Percentiles rank a stretch among this genome's conserved stretches.
Evolutionary conservation across 2,329 filamentous ascomycete species (phyloP).

Genomic region (Myriosclerotinia duriaeana): DNA sequence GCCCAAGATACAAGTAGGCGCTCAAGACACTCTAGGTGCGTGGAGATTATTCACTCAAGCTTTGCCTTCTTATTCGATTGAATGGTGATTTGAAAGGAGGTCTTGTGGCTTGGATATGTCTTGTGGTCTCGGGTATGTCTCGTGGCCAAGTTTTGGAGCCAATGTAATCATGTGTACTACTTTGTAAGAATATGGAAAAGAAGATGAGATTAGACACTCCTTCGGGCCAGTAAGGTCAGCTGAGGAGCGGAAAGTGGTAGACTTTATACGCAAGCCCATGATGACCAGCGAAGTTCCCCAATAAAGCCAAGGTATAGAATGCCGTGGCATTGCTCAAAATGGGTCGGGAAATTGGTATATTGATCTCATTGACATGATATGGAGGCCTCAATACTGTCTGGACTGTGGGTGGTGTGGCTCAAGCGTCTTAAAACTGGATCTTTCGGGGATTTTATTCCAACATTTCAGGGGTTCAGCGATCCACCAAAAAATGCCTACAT

Average conservation of each 20-base stretch:
- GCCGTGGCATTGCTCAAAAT: slow-evolving; percentile 8
- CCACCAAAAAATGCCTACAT: slow-evolving; percentile 1
- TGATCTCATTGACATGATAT: background rate
- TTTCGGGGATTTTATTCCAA: slow-evolving; percentile 9
- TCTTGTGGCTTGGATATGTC: background rate
- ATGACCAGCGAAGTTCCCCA: background rate
- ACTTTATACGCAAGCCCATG: slow-evolving; percentile 10
- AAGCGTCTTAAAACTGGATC: slow-evolving; percentile 18
- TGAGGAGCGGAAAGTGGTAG: slow-evolving; percentile 3
- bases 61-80: background rate
- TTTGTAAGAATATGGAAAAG: background rate
- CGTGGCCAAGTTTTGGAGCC: background rate
- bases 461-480: slow-evolving; percentile 4
- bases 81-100: background rate
- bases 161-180: background rate
- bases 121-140: background rate
- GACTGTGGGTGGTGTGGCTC: slow-evolving; percentile 6
- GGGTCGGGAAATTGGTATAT: slow-evolving; percentile 17
- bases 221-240: background rate
- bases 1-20: too few species aligned
- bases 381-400: background rate
- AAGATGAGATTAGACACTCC: background rate
- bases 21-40: too few species aligned
- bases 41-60: background rate
- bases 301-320: background rate